phyloP scores from a whole-genome alignment of 139 green algal species.

The Closterium sp. region DNA sequence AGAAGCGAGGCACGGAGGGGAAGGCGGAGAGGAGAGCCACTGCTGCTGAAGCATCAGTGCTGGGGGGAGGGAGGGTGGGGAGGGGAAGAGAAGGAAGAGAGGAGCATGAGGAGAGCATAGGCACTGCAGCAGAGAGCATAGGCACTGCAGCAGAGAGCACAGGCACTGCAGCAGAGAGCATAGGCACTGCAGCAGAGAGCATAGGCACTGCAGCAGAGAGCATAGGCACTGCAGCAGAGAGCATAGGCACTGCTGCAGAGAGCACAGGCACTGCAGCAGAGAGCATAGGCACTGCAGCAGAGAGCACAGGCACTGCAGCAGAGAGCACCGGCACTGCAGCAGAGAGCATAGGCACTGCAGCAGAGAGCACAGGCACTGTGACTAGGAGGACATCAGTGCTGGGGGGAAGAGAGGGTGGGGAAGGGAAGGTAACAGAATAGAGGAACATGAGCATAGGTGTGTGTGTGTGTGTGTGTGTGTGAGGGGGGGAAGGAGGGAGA shows the following conservation, averaged over 20 bases:
- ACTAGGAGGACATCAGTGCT: not conserved
- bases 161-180: constrained; percentile 12
- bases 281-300: not conserved
- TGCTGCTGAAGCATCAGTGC: not conserved
- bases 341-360: not conserved
- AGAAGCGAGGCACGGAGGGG: not conserved
- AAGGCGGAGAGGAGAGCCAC: not conserved
- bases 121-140: no score
- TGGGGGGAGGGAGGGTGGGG: not conserved
- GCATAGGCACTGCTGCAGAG: no score
- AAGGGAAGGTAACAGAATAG: no score
- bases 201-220: not conserved
- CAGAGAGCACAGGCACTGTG: not conserved
- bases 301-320: not conserved
- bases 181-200: not conserved
- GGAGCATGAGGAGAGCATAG: not conserved
- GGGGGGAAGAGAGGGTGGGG: not conserved
- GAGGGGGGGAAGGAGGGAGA: no score
- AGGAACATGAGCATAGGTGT: no score
- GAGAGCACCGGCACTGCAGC: not conserved
- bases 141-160: constrained; percentile 20
- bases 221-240: not conserved
- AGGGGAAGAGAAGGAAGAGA: not conserved
- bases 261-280: no score
- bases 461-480: no score